A percentile compares a stretch with the other conserved stretches of the same genome.
Conservation (phyloP, 495 filamentous ascomycete species). For the Chaetomium cochliodes region DNA sequence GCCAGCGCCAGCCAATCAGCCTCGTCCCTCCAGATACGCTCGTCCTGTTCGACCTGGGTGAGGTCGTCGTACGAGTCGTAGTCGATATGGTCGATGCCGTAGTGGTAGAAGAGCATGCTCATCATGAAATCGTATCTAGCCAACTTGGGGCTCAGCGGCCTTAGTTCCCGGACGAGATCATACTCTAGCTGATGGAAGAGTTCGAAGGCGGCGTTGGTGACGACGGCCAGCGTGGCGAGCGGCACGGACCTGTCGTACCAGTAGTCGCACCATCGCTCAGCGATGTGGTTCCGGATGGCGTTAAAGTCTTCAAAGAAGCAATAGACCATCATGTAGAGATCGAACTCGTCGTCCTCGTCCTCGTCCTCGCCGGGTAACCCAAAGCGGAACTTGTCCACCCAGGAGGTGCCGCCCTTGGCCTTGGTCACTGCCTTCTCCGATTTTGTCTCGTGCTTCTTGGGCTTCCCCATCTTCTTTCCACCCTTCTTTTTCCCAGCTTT, state of each 20-base stretch:
- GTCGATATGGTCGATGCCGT: conserved; percentile 32
- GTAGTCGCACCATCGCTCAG: conserved; percentile 35
- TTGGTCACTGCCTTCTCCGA: conserved; percentile 5
- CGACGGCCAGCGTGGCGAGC: conserved; percentile 28
- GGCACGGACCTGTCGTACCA: conserved; percentile 27
- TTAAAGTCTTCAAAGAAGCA: conserved; percentile 41
- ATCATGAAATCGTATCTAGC: conserved; percentile 31
- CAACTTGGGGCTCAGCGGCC: conserved; percentile 15
- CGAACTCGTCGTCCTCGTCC: conserved; percentile 33
- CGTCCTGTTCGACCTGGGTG: conserved; percentile 16
- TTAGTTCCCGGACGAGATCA: conserved; percentile 27
- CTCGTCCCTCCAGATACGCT: conserved; percentile 29
- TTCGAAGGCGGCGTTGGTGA: conserved; percentile 38
- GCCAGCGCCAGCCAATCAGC: conserved; percentile 29
- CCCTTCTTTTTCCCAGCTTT: conserved; percentile 27
- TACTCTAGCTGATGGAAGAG: conserved; percentile 34
- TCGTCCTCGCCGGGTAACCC: conserved; percentile 16
- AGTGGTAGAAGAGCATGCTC: conserved; percentile 28
- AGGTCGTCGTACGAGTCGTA: conserved; percentile 27
- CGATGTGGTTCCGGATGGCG: conserved; percentile 31
- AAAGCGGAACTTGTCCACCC: conserved; percentile 30
- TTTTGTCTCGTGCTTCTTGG: conserved; percentile 17
- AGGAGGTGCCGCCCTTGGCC: conserved; percentile 1
- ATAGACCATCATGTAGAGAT: conserved; percentile 37
- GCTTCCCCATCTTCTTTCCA: conserved; percentile 25